Base-by-base conservation (phyloP, 2,329 filamentous ascomycete species). In the Exophiala alcalophila region DNA sequence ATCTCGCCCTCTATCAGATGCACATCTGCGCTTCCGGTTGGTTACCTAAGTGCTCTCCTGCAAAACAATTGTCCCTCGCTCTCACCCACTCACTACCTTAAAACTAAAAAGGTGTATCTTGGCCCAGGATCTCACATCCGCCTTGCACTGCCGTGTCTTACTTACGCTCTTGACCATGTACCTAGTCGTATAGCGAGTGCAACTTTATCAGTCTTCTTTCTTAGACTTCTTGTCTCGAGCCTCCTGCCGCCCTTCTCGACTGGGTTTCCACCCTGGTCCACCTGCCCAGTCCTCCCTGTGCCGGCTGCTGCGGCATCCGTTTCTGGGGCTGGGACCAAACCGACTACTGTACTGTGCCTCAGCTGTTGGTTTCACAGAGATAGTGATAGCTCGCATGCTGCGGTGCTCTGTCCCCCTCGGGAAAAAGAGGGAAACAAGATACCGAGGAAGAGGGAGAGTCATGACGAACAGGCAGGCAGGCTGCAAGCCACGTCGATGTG, bases 41-140 rank as follows among this genome's bases (percentile, higher is more conserved):
- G 21, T 29, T 15, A 21, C 30, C n/a, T 26, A 11, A 14, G 21
- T 18, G 14, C 23, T 24, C 21, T n/a, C 9, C 12, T 25, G 20
- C 25, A 9, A 15, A 15, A 30, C 21, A 16, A n/a, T 21, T 25
- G 15, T 30, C 26, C 27, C 24, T 45, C 28, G 10, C 12, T 27
- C 6, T 10, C 25, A 15, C 24, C 24, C 30, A 37, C 37, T 28
- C 37, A 28, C 27, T 38, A 16, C 16, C 20, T 7, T 36, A n/a
- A 18, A 9, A 40, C 20, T 12, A 15, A 26, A 37, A 19, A 18
- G 31, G 26, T n/a, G 12, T 27, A 28, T 37, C 43, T 38, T 47
- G 39, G 44, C 43, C 44, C 42, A 47, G 44, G 39, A 43, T 47
- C 44, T 47, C 34, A 39, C 38, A 38, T 47, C 39, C 33, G 38